phyloP scores from a whole-genome alignment of 2,329 filamentous ascomycete species.

The Penicillium sp. region DNA sequence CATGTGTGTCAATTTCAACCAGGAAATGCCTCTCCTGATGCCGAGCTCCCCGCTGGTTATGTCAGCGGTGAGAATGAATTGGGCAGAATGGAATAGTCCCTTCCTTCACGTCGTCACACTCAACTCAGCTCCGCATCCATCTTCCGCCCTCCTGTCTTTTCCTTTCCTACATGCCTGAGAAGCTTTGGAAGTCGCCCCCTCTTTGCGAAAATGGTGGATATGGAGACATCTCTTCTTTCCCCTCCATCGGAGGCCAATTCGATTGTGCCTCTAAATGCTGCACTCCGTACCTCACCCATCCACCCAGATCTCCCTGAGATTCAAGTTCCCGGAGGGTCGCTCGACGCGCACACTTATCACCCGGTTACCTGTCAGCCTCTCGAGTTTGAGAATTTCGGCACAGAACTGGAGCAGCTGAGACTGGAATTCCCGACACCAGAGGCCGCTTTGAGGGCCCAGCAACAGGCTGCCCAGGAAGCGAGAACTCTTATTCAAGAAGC shows the following conservation, averaged over 20 bases:
- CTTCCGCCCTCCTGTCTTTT: neutral
- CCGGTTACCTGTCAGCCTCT: conserved; percentile 36
- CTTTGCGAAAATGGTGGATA: conserved; percentile 13
- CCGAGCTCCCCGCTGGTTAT: conserved; percentile 11
- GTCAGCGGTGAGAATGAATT: conserved; percentile 12
- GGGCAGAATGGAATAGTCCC: conserved; percentile 14
- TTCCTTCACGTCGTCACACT: neutral
- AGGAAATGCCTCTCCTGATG: too few relatives aligned
- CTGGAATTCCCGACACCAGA: conserved; percentile 32
- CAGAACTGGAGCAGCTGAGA: conserved; percentile 31
- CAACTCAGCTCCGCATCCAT: neutral
- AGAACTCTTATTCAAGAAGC: conserved; percentile 33
- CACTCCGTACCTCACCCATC: conserved; percentile 35
- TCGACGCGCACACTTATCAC: conserved; percentile 32
- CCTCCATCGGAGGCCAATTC: conserved; percentile 30
- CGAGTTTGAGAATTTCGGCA: conserved; percentile 23
- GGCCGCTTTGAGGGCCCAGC: conserved; percentile 34
- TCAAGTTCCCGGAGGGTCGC: conserved; percentile 32
- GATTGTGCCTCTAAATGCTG: conserved; percentile 30
- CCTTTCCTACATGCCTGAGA: neutral
- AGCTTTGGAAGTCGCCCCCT: neutral
- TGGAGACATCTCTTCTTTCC: conserved; percentile 30
- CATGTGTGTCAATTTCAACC: too few relatives aligned
- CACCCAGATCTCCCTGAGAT: conserved; percentile 36
- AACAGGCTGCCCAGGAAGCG: conserved; percentile 33